These are phyloP conservation scores for Talaromyces sp. DNA, from an alignment of 2,329 filamentous ascomycete species.

Conservation along the genomic window DNA sequence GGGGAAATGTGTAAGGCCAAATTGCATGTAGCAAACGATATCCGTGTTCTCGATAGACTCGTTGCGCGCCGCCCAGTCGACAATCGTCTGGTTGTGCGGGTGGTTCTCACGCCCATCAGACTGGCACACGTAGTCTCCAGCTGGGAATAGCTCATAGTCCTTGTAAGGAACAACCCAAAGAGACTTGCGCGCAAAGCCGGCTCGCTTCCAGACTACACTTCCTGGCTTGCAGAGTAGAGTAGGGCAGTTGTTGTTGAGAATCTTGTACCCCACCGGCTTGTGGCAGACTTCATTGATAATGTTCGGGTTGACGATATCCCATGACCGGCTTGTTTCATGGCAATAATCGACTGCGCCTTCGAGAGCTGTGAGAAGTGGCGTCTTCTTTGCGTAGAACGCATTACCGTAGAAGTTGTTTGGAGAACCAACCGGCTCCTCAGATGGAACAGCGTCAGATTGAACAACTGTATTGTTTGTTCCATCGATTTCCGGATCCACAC, in stretches of 20 bases:
- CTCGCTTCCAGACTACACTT: slow-evolving; percentile 81
- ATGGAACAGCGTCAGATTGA: slow-evolving; percentile 69
- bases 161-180: slow-evolving; percentile 65
- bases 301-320: slow-evolving; percentile 83
- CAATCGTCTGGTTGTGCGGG: slow-evolving; percentile 39
- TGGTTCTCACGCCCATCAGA: slow-evolving; percentile 36
- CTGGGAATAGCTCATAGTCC: slow-evolving; percentile 57
- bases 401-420: slow-evolving; percentile 83
- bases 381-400: slow-evolving; percentile 81
- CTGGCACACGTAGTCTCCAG: slow-evolving; percentile 58
- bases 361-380: slow-evolving; percentile 66
- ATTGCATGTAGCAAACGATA: slow-evolving; percentile 55
- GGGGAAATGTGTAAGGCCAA: slow-evolving; percentile 53
- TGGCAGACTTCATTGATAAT: slow-evolving; percentile 78
- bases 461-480: slow-evolving; percentile 80
- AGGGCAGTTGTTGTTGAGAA: slow-evolving; percentile 81
- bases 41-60: slow-evolving; percentile 54
- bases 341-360: slow-evolving; percentile 75
- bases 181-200: slow-evolving; percentile 79
- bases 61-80: slow-evolving; percentile 36
- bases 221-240: slow-evolving; percentile 72
- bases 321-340: slow-evolving; percentile 73
- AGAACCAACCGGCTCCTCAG: slow-evolving; percentile 71
- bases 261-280: slow-evolving; percentile 82
- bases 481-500: slow-evolving; percentile 82